Conservation (phyloP, 352 stramenopile genomes). For the Pythium aquatile region DNA sequence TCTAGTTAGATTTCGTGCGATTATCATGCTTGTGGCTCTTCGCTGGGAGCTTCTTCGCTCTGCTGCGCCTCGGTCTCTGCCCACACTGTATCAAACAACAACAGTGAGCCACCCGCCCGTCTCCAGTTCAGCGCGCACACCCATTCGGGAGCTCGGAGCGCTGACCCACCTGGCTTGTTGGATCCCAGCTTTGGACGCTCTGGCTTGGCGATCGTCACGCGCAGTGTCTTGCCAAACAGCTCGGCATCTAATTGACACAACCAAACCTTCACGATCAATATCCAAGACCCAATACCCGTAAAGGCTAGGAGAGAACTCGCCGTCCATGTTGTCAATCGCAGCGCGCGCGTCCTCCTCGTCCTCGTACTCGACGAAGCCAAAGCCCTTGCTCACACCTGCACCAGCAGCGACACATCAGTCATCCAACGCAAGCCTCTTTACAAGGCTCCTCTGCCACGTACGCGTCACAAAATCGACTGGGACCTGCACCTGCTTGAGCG, state of each 20-base stretch:
- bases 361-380: slow-evolving; percentile 94
- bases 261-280: slow-evolving; percentile 5
- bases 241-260: slow-evolving; percentile 66
- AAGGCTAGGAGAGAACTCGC: slow-evolving; percentile 23
- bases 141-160: no score
- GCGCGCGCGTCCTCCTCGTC: slow-evolving; percentile 85
- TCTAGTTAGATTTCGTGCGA: no score
- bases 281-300: not conserved
- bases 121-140: not conserved
- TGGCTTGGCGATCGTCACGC: slow-evolving; percentile 90
- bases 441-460: slow-evolving; percentile 32
- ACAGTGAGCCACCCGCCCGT: not conserved
- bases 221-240: slow-evolving; percentile 90
- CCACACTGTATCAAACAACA: slow-evolving; percentile 46
- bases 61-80: slow-evolving; percentile 40
- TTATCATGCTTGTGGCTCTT: slow-evolving; percentile 15
- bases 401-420: not conserved
- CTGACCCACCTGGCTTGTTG: slow-evolving; percentile 62
- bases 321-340: slow-evolving; percentile 96
- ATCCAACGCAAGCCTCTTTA: not conserved
- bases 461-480: slow-evolving; percentile 64
- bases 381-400: slow-evolving; percentile 84
- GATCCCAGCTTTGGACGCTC: slow-evolving; percentile 74
- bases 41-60: slow-evolving; percentile 17
- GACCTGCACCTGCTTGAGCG: slow-evolving; percentile 80